These are phyloP conservation scores for Fusarium brevicatenulatum DNA, from an alignment of 2,329 filamentous ascomycete species.

Conservation along the genomic window DNA sequence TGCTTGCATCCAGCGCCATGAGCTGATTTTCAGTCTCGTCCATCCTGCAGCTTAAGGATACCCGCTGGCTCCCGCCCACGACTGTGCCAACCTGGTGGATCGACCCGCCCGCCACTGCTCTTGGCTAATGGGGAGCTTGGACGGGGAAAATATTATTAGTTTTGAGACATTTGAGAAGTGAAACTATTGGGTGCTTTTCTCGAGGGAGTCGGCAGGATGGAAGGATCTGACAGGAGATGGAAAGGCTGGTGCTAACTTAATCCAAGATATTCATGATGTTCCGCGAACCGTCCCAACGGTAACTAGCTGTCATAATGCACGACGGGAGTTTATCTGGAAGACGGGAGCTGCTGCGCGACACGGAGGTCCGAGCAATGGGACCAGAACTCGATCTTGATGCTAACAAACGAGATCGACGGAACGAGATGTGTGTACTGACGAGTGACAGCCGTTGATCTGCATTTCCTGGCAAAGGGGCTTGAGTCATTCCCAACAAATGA, in stretches of 20 bases:
- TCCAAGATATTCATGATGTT: slow-evolving; percentile 25
- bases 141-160: slow-evolving; percentile 28
- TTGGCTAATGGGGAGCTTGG: slow-evolving; percentile 38
- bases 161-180: slow-evolving; percentile 7
- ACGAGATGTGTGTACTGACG: slow-evolving; percentile 4
- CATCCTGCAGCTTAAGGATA: slow-evolving; percentile 29
- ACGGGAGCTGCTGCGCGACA: not conserved
- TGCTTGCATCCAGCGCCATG: slow-evolving; percentile 41
- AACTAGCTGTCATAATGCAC: slow-evolving; percentile 37
- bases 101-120: slow-evolving; percentile 26
- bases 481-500: slow-evolving; percentile 22
- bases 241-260: slow-evolving; percentile 28
- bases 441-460: slow-evolving; percentile 32
- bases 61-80: slow-evolving; percentile 35
- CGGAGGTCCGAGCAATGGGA: slow-evolving; percentile 9
- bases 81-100: slow-evolving; percentile 41
- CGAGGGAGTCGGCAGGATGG: not conserved
- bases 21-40: slow-evolving; percentile 39
- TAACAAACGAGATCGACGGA: slow-evolving; percentile 11
- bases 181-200: slow-evolving; percentile 13
- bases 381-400: slow-evolving; percentile 1
- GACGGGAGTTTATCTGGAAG: slow-evolving; percentile 14
- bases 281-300: slow-evolving; percentile 41
- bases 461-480: slow-evolving; percentile 12
- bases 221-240: slow-evolving; percentile 14